Evolutionary conservation across 2,329 filamentous ascomycete genomes (phyloP), one percentile per base, ranked within the genome.

Genomic region (Fonsecaea pugnacius): DNA sequence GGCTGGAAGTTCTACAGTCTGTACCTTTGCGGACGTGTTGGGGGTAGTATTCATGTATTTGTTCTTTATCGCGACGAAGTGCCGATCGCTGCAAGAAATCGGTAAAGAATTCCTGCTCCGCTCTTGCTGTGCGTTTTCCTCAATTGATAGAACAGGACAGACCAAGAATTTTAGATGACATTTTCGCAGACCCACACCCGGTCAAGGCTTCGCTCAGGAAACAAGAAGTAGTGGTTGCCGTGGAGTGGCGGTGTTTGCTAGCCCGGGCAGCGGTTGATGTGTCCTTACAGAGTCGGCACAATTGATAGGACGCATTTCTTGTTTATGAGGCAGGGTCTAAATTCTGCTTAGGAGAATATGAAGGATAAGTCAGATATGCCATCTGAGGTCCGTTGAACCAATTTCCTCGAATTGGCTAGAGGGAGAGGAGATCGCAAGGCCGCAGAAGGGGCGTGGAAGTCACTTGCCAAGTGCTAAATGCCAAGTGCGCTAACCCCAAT

Each of bases 1-100:
- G 78, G 75, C 0, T 85, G 81, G 81, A 78, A 79, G 65, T 82
- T 81, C 0, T 85, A 85, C 69, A 83, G 85, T 53, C 68, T 78
- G 32, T 83, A 84, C 69, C 66, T 69, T 21, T 66, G 69, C 4
- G 75, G 65, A 69, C 38, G 46, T 65, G n/a, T 61, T 71, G 43
- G 65, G 70, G 54, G 38, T 54, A 24, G 43, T 69, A n/a, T 24
- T 67, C 7, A 68, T 71, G 24, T 72, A 69, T 56, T 68, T 70
- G 43, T 69, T 58, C 50, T 67, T 70, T 53, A 67, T 68, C 4
- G 70, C 72, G 62, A 72, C 69, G 4, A 67, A 66, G 52, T 67
- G 68, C 12, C 63, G 63, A 36, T 68, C 68, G 8, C 70, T 71
- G 10, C 66, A 74, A 16, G 71, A 76, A 62, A 60, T 67, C 9